Evolutionary conservation across 805 yeast species (phyloP), one percentile per base, ranked within the genome.

Genomic region (Tetrapisispora fleetii): DNA sequence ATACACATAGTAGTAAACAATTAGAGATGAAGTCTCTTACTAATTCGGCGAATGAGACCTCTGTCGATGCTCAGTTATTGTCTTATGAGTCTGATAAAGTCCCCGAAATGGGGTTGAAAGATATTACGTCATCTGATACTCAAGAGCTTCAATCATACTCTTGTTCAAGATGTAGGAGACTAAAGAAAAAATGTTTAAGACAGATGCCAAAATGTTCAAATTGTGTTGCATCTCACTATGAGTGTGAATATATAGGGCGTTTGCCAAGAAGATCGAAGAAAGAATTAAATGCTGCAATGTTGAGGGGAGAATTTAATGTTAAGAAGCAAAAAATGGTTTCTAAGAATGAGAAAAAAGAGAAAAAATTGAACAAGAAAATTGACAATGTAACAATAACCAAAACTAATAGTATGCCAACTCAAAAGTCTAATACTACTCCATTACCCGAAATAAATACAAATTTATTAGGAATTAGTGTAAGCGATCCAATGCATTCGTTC

Each of bases 151-250:
- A 41, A 19, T 28, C 28, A 30, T 30, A 41, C 13, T 41, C 44
- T n/a, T 41, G 44, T 30, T 32, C 37, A 11, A 41, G 44, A 37
- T 77, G 81, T 54, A 64, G 80, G 45, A 61, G 69, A 45, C 58
- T 74, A 37, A 77, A 76, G 59, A 76, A 76, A 59, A 73, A 71
- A 52, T 77, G 81, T 54, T 64, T 75, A 1, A 71, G 74, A 52
- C 64, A 71, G 21, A 48, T 58, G 1, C 79, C 80, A 0, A 59
- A 54, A 17, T 77, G 81, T 53, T 48, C 52, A 11, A 74, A 72
- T 52, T 77, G 81, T 52, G 43, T 40, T 11, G 69, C 63, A 48
- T 68, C 72, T 8, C 69, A 64, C 44, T 40, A 42, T 2, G 37
- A 22, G 7, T 76, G 80, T 55, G 63, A 61, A 38, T 75, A 76